phyloP scores from a whole-genome alignment of 192 early-diverging fungal species.

The Entomortierella parvispora region DNA sequence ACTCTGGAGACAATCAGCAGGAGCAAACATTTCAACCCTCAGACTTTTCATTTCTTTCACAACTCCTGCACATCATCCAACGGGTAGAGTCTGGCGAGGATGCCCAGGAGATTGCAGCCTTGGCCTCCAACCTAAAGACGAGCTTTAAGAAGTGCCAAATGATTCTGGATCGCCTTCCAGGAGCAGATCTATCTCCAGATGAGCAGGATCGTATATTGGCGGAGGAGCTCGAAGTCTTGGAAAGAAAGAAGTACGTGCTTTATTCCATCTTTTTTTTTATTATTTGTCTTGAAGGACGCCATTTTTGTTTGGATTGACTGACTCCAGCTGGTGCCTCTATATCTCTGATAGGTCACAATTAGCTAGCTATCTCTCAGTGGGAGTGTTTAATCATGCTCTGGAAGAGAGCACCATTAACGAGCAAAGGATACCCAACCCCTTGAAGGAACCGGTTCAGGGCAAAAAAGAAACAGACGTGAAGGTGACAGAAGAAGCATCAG shows the following conservation, averaged over 20 bases:
- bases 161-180: slow-evolving; percentile 54
- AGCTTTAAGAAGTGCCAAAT: slow-evolving; percentile 52
- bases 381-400: slow-evolving; percentile 19
- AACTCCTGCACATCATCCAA: slow-evolving; percentile 37
- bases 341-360: slow-evolving; percentile 19
- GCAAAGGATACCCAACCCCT: neutral
- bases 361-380: slow-evolving; percentile 26
- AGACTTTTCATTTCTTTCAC: slow-evolving; percentile 53
- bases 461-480: no score
- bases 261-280: neutral
- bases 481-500: no score
- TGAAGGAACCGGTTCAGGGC: no score
- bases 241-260: slow-evolving; percentile 33
- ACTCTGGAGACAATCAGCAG: slow-evolving; percentile 8
- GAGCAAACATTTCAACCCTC: slow-evolving; percentile 44
- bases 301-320: neutral
- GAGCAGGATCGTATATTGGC: slow-evolving; percentile 34
- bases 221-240: slow-evolving; percentile 35
- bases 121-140: slow-evolving; percentile 38
- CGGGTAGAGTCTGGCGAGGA: slow-evolving; percentile 45
- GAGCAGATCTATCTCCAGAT: slow-evolving; percentile 51
- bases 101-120: slow-evolving; percentile 35
- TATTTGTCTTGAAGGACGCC: no score
- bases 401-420: neutral
- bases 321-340: neutral